Evolutionary conservation across 2,329 filamentous ascomycete genomes (phyloP), one percentile per base, ranked within the genome.

Genomic region (Fusarium drepaniforme): DNA sequence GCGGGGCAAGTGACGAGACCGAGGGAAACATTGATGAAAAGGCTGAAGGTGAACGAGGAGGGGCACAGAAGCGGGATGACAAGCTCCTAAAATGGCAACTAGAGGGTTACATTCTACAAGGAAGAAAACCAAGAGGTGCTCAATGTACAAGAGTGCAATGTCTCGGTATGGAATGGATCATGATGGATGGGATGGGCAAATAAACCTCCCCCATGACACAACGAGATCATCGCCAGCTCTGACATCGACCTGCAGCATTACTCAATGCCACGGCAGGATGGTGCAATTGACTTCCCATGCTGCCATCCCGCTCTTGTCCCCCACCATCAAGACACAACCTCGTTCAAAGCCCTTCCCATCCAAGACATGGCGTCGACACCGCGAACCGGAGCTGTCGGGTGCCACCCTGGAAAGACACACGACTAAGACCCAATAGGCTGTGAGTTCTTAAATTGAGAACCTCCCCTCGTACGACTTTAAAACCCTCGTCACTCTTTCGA

Each of bases 401-500:
- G n/a, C 33, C 33, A 35, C 33, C 59, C 49, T 40, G 18, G 37
- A 5, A 33, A n/a, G 33, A 46, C 13, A 46, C 33, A 21, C 21
- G 21, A n/a, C 61, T 40, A 33, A 38, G 57, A 35, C 37, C 59
- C 66, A 64, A 69, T 53, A 38, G 44, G 46, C 44, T 33, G 35
- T 49, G 40, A 61, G 35, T 30, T 57, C 38, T 60, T 42, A 42
- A 57, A 66, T 63, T 56, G 60, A 44, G 38, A 59, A 42, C 23
- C 56, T 68, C 25, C 51, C 51, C 51, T 56, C 74, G 67, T 75
- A 78, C 76, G 71, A 78, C 72, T 59, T 46, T 40, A 37, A 51
- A 51, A 42, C 30, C 44, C 37, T 64, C 53, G 42, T 46, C 64
- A 64, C 69, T 74, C 68, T 74, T 71, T 64, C 72, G 68, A 72